Base-by-base conservation (phyloP, 2,329 filamentous ascomycete genomes). In the Lasiodiplodia sp. region DNA sequence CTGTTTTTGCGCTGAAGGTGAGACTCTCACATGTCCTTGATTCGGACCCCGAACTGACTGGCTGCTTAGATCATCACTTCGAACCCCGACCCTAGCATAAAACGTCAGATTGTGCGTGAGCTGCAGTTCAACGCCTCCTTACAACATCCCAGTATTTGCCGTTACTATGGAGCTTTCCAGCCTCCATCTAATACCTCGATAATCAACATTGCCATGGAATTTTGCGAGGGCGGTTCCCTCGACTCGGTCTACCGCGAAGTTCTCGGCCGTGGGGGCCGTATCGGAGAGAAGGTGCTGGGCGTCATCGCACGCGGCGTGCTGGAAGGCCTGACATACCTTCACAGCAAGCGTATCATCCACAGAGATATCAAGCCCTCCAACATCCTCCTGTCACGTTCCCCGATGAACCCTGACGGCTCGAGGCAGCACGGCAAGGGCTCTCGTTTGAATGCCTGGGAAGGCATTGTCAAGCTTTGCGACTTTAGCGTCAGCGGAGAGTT, bases 201-300 rank as follows among this genome's bases (percentile, higher is more conserved):
- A 58, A 98, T 99, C 73, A 97, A 93, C 58, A 99, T 99, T 77
- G 94, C 94, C 68, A 99, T 99, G 96, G 96, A 99, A 79, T 98
- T 97, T 76, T 99, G 96, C 78, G 96, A 98, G 81, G 96, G 96
- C 69, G 96, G 96, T 66, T 97, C 93, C 57, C 87, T 99, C 23
- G 94, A 99, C 82, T 96, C 93, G 78, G 96, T 99, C 72, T 99
- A 99, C 84, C 93, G 93, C 73, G 96, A 99, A 81, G 94, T 99
- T 44, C 97, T 97, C 84, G 93, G 96, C 74, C 88, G 98, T 2
- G 95, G 95, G 52, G 96, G 96, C 12, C 89, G 96, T 62, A 98
- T 95, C 0, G 96, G 96, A 72, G 96, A 99, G 79, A 99, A 98
- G 78, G 96, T 99, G 1, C 86, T 99, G 4, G 96, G 96, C 71